phyloP scores from a whole-genome alignment of 1,284 basidiomycete genomes.

The Fomitiporia mediterranea region DNA sequence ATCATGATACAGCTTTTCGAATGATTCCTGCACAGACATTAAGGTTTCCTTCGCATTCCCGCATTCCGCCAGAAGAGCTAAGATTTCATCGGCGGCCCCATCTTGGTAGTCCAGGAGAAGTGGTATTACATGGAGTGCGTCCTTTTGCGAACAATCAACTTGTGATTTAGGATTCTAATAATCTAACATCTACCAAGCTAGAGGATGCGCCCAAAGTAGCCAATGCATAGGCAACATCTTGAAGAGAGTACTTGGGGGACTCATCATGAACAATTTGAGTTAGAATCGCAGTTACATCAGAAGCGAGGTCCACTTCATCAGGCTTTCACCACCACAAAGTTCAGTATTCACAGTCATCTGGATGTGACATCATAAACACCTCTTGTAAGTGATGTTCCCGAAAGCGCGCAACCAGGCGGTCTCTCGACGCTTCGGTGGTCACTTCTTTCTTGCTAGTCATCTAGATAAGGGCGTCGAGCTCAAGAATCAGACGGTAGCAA shows the following conservation, averaged over 20 bases:
- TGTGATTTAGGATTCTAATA: not conserved
- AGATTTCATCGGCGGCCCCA: conserved; percentile 37
- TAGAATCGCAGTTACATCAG: conserved; percentile 24
- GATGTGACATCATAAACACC: no score
- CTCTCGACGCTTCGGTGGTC: not conserved
- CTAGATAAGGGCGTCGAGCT: no score
- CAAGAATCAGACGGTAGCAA: no score
- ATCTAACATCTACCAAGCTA: conserved; percentile 24
- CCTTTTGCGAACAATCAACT: conserved; percentile 32
- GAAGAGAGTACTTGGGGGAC: conserved; percentile 23
- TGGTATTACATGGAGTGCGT: conserved; percentile 47
- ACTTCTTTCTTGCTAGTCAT: not conserved
- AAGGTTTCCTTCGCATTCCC: conserved; percentile 56
- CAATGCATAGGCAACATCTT: conserved; percentile 24
- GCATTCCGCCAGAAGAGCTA: conserved; percentile 40
- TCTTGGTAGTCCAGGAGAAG: conserved; percentile 37
- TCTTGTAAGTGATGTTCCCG: not conserved
- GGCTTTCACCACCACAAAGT: not conserved
- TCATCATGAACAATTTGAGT: conserved; percentile 27
- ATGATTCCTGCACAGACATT: conserved; percentile 54
- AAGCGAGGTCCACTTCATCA: conserved; percentile 4
- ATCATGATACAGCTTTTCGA: conserved; percentile 42
- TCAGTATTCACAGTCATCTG: no score
- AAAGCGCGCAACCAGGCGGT: not conserved
- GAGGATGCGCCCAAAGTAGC: conserved; percentile 19